Percentiles rank a stretch among this genome's conserved stretches.
Evolutionary conservation across 305 asterid genomes (phyloP).

Genomic region (Fraxinus ornus): DNA sequence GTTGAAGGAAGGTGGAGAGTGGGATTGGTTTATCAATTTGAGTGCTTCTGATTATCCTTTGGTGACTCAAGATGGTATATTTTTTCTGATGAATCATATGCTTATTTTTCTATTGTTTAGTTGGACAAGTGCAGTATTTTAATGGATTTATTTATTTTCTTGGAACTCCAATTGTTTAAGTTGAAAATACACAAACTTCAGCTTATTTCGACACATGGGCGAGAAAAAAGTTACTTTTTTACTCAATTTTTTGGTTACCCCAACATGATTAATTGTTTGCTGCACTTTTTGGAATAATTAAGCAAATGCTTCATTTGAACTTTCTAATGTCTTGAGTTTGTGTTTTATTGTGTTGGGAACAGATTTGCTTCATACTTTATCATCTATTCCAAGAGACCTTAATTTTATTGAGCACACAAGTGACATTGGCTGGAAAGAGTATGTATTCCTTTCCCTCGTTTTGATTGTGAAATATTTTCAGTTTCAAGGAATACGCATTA

Average conservation of each 20-base stretch:
- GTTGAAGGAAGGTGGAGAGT: conserved; percentile 63
- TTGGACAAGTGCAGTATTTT: background rate
- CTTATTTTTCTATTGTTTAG: background rate
- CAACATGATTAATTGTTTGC: background rate
- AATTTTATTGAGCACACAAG: conserved; percentile 78
- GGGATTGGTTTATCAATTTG: conserved; percentile 84
- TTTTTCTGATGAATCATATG: conserved; percentile 12
- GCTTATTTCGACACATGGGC: background rate
- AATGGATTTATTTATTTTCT: background rate
- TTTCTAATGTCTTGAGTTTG: background rate
- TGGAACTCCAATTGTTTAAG: background rate
- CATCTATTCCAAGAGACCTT: conserved; percentile 55
- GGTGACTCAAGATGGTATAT: conserved; percentile 69
- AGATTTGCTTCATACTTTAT: conserved; percentile 60
- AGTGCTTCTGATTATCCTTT: conserved; percentile 83
- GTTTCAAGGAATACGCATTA: background rate
- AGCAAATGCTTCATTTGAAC: background rate
- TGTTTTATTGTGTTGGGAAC: conserved; percentile 20
- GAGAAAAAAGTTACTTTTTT: background rate
- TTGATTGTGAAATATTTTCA: background rate
- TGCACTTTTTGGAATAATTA: background rate
- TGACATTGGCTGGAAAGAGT: conserved; percentile 79
- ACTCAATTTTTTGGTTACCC: background rate
- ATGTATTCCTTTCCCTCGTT: conserved; percentile 27
- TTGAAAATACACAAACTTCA: background rate